Base-by-base conservation (phyloP, 2,329 filamentous ascomycete species). In the Passalora sequoiae region DNA sequence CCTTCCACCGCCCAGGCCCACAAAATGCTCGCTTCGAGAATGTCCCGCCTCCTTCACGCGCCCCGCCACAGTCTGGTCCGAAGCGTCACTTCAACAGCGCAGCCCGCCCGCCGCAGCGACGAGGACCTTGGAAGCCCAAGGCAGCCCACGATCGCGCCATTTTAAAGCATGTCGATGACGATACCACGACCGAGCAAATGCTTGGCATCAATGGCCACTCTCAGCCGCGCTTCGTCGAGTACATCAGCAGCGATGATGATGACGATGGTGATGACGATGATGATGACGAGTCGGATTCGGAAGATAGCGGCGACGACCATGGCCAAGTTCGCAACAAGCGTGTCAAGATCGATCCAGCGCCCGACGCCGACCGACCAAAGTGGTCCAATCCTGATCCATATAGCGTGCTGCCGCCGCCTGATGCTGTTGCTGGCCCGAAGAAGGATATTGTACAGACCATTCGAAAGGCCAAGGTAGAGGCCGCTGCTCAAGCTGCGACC, bases 311-410 rank as follows among this genome's bases (percentile, higher is more conserved):
- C 31, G 51, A 55, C 16, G 52, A 41, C 13, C 51, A 52, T 15
- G 52, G 54, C 3, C 57, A 57, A 8, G 51, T 44, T 8, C 52
- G 59, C 10, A 52, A 54, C 19, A 65, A 65, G 49, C 60, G 63
- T 20, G 46, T 46, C 24, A 63, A 59, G 40, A 49, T 50, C 9
- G 1, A 36, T 6, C 8, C 9, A 6, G 17, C 33, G 24, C 17
- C 9, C 24, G 47, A 43, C 25, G 60, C 47, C 16, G 44, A 35
- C 12, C 61, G 63, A 4, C 88, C 89, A 3, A 89, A 85, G 64
- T 97, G 91, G 91, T 95, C 89, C 4, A 97, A 97, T 56, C 89
- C 91, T 3, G 91, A 97, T 62, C 89, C 89, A 0, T 96, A 97
- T 66, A 94, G 87, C 4, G 85, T 80, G 2, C 72, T 95, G 7